Conservation (phyloP, 306 rosid genomes). For the Sophora flavescens region DNA sequence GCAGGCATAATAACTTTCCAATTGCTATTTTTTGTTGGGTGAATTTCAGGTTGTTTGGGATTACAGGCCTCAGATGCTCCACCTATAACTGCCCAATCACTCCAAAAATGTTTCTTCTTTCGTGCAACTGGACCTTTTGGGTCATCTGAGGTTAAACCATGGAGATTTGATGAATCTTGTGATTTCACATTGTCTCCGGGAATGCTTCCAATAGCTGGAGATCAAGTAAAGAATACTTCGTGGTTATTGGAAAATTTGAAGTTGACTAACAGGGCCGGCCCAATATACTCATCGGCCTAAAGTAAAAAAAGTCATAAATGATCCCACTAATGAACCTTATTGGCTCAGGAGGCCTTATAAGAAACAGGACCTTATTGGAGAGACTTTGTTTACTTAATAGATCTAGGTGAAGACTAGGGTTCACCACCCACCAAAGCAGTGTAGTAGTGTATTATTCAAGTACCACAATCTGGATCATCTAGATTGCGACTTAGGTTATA, state of each 20-base stretch:
- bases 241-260: neutral
- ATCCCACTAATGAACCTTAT: too few relatives aligned
- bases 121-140: conserved; percentile 22
- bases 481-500: too few relatives aligned
- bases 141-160: neutral
- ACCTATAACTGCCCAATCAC: conserved; percentile 32
- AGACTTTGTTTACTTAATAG: too few relatives aligned
- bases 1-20: conserved; percentile 27
- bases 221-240: conserved; percentile 4
- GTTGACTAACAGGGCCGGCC: too few relatives aligned
- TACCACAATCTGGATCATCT: too few relatives aligned
- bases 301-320: too few relatives aligned
- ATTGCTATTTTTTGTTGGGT: neutral
- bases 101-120: conserved; percentile 30
- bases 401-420: too few relatives aligned
- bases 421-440: too few relatives aligned
- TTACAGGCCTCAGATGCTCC: neutral
- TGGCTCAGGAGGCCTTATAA: too few relatives aligned
- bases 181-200: neutral
- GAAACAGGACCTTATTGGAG: too few relatives aligned
- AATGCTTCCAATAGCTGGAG: conserved; percentile 39
- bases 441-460: too few relatives aligned
- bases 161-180: neutral
- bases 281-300: too few relatives aligned
- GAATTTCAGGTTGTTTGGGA: conserved; percentile 6